Conservation (phyloP, 2,329 filamentous ascomycete genomes). For the Talaromyces sp. region DNA sequence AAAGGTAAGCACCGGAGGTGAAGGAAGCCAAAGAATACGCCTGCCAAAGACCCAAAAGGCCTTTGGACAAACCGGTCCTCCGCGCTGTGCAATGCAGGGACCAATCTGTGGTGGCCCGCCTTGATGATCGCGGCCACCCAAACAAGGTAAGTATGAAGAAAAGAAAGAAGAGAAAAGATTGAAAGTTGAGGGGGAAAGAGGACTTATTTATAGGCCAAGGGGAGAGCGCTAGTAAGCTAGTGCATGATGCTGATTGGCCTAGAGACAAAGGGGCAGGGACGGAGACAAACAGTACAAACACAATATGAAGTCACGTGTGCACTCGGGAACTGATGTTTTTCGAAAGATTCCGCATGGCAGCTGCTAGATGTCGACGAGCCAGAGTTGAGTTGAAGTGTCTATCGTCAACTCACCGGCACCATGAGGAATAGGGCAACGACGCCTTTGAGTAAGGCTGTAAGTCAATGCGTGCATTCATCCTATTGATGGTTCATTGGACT, state of each 20-base stretch:
- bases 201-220: constrained; percentile 32
- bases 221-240: constrained; percentile 22
- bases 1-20: constrained; percentile 25
- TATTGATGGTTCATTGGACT: background rate
- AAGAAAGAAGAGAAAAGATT: constrained; percentile 35
- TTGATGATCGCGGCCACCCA: constrained; percentile 48
- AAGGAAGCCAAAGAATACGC: constrained; percentile 51
- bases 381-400: background rate
- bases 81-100: constrained; percentile 58
- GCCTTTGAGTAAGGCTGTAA: constrained; percentile 40
- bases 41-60: constrained; percentile 47
- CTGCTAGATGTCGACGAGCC: background rate
- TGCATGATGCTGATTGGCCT: constrained; percentile 26
- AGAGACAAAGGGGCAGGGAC: background rate
- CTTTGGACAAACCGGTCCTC: constrained; percentile 49
- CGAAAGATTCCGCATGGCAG: constrained; percentile 28
- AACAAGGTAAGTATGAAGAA: constrained; percentile 54
- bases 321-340: constrained; percentile 9
- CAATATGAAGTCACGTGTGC: constrained; percentile 26
- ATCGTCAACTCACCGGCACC: constrained; percentile 24
- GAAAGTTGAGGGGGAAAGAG: constrained; percentile 23
- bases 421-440: constrained; percentile 47
- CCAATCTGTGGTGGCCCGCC: constrained; percentile 44
- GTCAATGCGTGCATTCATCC: constrained; percentile 15
- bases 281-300: constrained; percentile 13